Conservation (phyloP, 2,329 filamentous ascomycete genomes). For the Trichophyton benhamiae region DNA sequence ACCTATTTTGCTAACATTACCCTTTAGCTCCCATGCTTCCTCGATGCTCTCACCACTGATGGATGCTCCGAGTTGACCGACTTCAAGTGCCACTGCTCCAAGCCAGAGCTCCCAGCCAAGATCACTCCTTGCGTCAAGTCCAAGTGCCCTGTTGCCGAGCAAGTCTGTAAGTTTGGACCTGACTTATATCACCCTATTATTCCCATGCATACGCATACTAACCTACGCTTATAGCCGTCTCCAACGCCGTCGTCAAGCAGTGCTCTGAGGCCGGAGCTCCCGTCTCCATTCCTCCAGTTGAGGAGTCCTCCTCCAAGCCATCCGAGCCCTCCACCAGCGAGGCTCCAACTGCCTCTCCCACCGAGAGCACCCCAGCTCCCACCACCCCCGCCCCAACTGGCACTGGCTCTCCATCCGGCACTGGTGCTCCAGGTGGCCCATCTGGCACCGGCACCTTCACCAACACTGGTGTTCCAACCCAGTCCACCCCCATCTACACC, state of each 20-base stretch:
- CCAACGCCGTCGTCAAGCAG: conserved; percentile 23
- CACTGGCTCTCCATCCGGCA: background rate
- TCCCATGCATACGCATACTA: background rate
- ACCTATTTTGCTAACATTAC: background rate
- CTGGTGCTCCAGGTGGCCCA: conserved; percentile 4
- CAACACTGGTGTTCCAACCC: conserved; percentile 6
- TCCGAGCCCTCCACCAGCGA: conserved; percentile 1
- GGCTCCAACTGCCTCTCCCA: conserved; percentile 1
- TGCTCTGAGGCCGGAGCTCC: conserved; percentile 28
- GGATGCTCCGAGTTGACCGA: conserved; percentile 37
- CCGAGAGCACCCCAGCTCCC: background rate
- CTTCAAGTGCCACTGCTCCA: conserved; percentile 40
- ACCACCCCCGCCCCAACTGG: background rate
- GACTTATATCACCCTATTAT: background rate
- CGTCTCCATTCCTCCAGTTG: conserved; percentile 25
- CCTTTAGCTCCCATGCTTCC: conserved; percentile 37
- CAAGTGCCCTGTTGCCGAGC: conserved; percentile 23
- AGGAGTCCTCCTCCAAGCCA: conserved; percentile 3
- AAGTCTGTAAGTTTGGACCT: conserved; percentile 2
- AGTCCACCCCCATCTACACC: conserved; percentile 15
- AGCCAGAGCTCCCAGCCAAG: conserved; percentile 29
- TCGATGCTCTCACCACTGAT: conserved; percentile 30
- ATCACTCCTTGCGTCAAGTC: conserved; percentile 38
- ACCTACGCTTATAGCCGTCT: conserved; percentile 21
- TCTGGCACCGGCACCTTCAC: conserved; percentile 10